phyloP scores from a whole-genome alignment of 768 basidiomycete genomes.

The Termitomyces sp. region DNA sequence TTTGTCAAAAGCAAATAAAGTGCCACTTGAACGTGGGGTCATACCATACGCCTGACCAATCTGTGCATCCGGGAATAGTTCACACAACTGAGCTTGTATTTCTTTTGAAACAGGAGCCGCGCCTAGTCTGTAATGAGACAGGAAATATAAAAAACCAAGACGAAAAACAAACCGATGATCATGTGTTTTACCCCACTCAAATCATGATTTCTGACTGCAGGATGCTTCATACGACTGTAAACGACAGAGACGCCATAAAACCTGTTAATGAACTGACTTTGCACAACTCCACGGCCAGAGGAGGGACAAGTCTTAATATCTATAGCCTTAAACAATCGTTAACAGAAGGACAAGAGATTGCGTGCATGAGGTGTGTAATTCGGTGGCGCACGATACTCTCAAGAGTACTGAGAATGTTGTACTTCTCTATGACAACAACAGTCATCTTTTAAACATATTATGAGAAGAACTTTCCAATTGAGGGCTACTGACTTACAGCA shows the following conservation, averaged over 20 bases:
- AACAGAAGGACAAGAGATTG: neutral
- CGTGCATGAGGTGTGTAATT: slow-evolving; percentile 36
- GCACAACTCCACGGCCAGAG: slow-evolving; percentile 41
- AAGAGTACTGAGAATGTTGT: slow-evolving; percentile 37
- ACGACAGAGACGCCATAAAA: neutral
- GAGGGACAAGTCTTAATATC: slow-evolving; percentile 35
- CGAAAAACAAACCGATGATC: slow-evolving; percentile 30
- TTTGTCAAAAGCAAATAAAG: neutral
- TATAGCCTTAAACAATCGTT: neutral
- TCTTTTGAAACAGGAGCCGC: slow-evolving; percentile 56
- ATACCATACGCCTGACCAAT: slow-evolving; percentile 63
- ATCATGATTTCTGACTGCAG: slow-evolving; percentile 35
- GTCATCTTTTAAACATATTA: slow-evolving; percentile 33
- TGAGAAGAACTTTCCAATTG: neutral
- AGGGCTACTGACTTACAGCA: slow-evolving; percentile 28
- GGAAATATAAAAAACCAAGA: slow-evolving; percentile 6
- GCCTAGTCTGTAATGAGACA: slow-evolving; percentile 24
- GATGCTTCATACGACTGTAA: slow-evolving; percentile 20
- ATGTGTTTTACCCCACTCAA: slow-evolving; percentile 34
- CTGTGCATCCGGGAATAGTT: slow-evolving; percentile 40
- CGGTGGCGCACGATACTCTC: slow-evolving; percentile 38
- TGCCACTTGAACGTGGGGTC: neutral
- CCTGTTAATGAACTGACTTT: slow-evolving; percentile 29
- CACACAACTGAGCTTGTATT: slow-evolving; percentile 37
- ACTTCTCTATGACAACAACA: slow-evolving; percentile 40